phyloP scores from a whole-genome alignment of 2,329 filamentous ascomycete genomes.

The Phaeoacremonium minimum region DNA sequence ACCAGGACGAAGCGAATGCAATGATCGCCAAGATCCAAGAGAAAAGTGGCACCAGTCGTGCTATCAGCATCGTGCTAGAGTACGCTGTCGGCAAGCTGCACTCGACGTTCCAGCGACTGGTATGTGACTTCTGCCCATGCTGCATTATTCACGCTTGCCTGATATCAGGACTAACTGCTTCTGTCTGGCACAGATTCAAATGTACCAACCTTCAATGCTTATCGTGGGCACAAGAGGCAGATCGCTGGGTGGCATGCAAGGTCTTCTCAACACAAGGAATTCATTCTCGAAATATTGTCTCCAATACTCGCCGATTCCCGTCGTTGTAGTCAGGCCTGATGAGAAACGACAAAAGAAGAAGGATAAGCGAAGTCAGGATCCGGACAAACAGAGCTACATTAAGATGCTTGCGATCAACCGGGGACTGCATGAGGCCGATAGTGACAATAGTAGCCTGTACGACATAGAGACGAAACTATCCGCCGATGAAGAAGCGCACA shows the following conservation, averaged over 20 bases:
- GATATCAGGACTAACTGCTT: conserved; percentile 1
- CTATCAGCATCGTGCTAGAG: conserved; percentile 81
- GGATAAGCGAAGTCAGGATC: conserved; percentile 75
- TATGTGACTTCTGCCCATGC: conserved; percentile 34
- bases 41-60: conserved; percentile 75
- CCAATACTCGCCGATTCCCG: conserved; percentile 88
- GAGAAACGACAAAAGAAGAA: conserved; percentile 89
- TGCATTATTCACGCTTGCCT: background rate
- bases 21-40: conserved; percentile 72
- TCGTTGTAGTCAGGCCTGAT: conserved; percentile 84
- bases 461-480: conserved; percentile 51
- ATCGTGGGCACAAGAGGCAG: conserved; percentile 86
- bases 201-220: conserved; percentile 87
- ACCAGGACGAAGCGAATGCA: conserved; percentile 70
- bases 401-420: conserved; percentile 66
- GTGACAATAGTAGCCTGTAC: conserved; percentile 46
- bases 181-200: conserved; percentile 63
- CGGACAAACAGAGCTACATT: conserved; percentile 69
- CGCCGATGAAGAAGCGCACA: conserved; percentile 59
- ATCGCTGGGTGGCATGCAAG: conserved; percentile 80
- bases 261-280: conserved; percentile 70
- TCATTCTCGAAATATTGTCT: conserved; percentile 93
- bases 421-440: conserved; percentile 55
- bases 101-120: conserved; percentile 85
- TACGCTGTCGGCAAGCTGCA: conserved; percentile 87